Conservation (phyloP, 768 basidiomycete species). For the Boletus tomentosulus region DNA sequence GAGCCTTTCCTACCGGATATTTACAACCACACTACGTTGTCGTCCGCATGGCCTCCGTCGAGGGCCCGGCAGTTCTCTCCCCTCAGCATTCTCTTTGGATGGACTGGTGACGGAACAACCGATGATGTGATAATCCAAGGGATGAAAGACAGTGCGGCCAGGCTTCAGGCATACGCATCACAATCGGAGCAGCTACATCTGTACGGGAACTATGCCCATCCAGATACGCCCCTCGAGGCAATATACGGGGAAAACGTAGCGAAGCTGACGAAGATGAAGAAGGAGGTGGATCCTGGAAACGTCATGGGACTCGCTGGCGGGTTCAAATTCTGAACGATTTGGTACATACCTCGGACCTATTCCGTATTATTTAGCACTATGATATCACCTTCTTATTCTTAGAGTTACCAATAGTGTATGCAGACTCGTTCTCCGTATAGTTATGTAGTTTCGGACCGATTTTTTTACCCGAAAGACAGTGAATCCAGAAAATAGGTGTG, state of each 20-base stretch:
- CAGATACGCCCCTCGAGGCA: conserved; percentile 43
- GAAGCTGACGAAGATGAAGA: conserved; percentile 38
- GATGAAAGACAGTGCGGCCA: conserved; percentile 34
- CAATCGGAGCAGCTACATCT: conserved; percentile 38
- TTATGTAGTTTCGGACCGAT: not conserved
- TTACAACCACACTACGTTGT: conserved; percentile 34
- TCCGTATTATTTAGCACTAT: not conserved
- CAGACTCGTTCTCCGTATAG: not conserved
- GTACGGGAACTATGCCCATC: conserved; percentile 61
- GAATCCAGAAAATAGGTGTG: not conserved
- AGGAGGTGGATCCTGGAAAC: conserved; percentile 48
- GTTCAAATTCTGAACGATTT: conserved; percentile 43
- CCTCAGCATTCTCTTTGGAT: conserved; percentile 45
- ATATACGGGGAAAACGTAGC: conserved; percentile 51
- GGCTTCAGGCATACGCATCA: conserved; percentile 41
- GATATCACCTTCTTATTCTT: not conserved
- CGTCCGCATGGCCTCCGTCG: conserved; percentile 47
- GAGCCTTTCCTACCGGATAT: conserved; percentile 47
- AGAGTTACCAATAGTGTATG: not conserved
- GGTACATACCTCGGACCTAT: conserved; percentile 3
- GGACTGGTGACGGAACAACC: conserved; percentile 32
- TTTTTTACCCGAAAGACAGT: not conserved
- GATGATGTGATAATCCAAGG: conserved; percentile 43
- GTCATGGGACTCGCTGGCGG: conserved; percentile 69
- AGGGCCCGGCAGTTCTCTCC: conserved; percentile 39